These are phyloP conservation scores for Aspergillus sp. DNA, from an alignment of 2,329 filamentous ascomycete genomes.

Conservation along the genomic window DNA sequence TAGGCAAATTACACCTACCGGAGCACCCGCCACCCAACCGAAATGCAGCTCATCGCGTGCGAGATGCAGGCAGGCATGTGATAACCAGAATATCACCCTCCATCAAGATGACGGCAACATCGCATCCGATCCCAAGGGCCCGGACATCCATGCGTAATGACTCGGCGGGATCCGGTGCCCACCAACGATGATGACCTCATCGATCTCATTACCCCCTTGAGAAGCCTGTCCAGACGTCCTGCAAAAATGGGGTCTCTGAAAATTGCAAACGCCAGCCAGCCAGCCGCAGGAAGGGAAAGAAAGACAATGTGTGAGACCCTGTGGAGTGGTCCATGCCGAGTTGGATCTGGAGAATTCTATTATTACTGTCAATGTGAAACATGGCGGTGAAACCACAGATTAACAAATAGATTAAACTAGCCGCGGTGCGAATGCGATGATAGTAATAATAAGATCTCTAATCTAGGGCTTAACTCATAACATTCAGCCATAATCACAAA, in stretches of 20 bases:
- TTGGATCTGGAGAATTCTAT: neutral
- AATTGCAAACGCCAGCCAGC: neutral
- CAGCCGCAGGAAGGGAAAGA: neutral
- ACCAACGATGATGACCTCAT: too few species aligned
- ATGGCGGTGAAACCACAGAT: neutral
- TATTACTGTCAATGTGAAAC: constrained; percentile 5
- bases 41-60: too few species aligned
- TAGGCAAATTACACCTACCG: too few species aligned
- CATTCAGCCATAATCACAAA: constrained; percentile 35
- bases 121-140: too few species aligned
- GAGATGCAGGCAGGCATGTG: too few species aligned
- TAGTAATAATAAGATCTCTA: neutral
- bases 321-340: neutral
- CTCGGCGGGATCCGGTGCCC: too few species aligned
- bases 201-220: too few species aligned
- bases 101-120: too few species aligned
- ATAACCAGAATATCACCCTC: too few species aligned
- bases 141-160: too few species aligned
- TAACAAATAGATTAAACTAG: neutral
- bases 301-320: neutral
- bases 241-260: neutral
- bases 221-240: neutral
- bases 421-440: neutral
- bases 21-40: too few species aligned
- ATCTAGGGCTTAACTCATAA: constrained; percentile 27